Conservation (phyloP, 1,284 basidiomycete genomes). For the Rhodotorula sp. region DNA sequence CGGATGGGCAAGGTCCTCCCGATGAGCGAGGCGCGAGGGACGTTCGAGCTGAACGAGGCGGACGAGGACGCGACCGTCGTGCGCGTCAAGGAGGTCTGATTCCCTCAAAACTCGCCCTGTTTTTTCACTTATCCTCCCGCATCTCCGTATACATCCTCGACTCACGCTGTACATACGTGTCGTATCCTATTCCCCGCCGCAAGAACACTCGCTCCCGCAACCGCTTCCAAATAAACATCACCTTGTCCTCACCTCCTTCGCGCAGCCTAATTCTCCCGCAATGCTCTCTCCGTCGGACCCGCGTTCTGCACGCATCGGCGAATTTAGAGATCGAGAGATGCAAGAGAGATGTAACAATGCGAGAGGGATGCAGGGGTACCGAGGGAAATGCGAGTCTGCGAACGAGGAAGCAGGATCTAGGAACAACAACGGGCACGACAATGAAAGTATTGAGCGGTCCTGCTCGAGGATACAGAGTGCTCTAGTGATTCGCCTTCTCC, state of each 20-base stretch:
- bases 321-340: not conserved
- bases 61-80: slow-evolving; percentile 20
- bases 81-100: slow-evolving; percentile 19
- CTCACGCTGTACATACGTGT: not conserved
- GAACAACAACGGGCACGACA: too few relatives aligned
- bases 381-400: too few relatives aligned
- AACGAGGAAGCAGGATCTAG: too few relatives aligned
- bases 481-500: not conserved
- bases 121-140: not conserved
- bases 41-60: slow-evolving; percentile 22
- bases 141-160: not conserved
- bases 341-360: not conserved
- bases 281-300: too few relatives aligned
- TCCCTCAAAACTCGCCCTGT: not conserved
- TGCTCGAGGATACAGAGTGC: too few relatives aligned
- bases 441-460: too few relatives aligned
- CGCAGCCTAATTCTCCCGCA: too few relatives aligned
- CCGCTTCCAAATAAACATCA: too few relatives aligned
- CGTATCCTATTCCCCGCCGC: too few relatives aligned
- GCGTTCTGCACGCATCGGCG: too few relatives aligned
- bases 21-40: slow-evolving; percentile 31
- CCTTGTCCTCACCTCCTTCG: too few relatives aligned
- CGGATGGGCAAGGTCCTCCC: slow-evolving; percentile 22
- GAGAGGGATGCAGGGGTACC: not conserved
- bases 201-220: not conserved